Percentiles rank a stretch among this genome's conserved stretches.
Evolutionary conservation across 805 yeast species (phyloP).

Genomic region (Nakazawaea ambrosiae): DNA sequence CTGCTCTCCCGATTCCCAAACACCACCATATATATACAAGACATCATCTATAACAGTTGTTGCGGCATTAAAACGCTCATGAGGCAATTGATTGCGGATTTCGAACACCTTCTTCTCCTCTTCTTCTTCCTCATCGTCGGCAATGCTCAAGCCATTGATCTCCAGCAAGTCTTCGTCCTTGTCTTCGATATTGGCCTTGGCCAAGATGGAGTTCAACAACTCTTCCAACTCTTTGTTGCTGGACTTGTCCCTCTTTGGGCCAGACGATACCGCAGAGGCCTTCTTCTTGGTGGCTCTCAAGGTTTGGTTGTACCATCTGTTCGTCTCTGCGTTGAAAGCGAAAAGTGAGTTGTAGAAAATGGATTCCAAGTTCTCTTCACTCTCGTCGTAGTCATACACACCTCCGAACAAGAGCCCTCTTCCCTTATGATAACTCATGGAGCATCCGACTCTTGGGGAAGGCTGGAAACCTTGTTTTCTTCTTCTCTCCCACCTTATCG

Average conservation of each 20-base stretch:
- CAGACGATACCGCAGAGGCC: constrained; percentile 17
- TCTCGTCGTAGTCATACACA: constrained; percentile 90
- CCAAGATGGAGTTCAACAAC: constrained; percentile 64
- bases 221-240: constrained; percentile 81
- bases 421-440: constrained; percentile 82
- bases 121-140: constrained; percentile 29
- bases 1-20: constrained; percentile 81
- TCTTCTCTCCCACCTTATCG: constrained; percentile 82
- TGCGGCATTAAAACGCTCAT: constrained; percentile 81
- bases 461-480: constrained; percentile 88
- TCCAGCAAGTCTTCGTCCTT: constrained; percentile 35
- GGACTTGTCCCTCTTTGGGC: constrained; percentile 36
- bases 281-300: constrained; percentile 57
- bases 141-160: constrained; percentile 24
- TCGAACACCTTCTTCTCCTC: constrained; percentile 42
- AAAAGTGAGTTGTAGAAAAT: constrained; percentile 74
- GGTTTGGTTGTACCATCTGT: constrained; percentile 78
- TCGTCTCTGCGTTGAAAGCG: constrained; percentile 77
- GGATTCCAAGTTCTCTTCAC: constrained; percentile 86
- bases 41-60: constrained; percentile 81
- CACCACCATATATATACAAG: constrained; percentile 82
- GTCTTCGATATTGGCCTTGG: constrained; percentile 64
- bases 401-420: constrained; percentile 94
- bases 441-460: constrained; percentile 90
- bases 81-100: constrained; percentile 62